A percentile compares a stretch with the other conserved stretches of the same genome.
phyloP scores from a whole-genome alignment of 1,139 yeast genomes.

The Magnusiomyces ingens region DNA sequence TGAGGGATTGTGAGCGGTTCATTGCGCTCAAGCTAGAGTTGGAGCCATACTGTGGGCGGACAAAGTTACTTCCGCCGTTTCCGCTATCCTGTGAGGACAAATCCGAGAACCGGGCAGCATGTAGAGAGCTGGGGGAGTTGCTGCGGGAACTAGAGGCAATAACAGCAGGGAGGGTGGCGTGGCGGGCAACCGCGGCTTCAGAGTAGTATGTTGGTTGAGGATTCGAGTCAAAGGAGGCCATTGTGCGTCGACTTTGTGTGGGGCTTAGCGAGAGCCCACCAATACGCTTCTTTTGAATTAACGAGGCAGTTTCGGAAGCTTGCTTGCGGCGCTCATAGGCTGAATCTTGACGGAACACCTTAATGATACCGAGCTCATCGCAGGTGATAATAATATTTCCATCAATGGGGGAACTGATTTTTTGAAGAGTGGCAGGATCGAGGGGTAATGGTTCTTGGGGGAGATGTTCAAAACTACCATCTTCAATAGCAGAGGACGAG shows the following conservation, averaged over 20 bases:
- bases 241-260: constrained; percentile 1
- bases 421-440: neutral
- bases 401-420: constrained; percentile 18
- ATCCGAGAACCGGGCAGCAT: too few species aligned
- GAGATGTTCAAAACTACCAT: neutral
- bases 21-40: too few species aligned
- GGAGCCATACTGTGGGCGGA: too few species aligned
- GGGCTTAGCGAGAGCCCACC: constrained; percentile 8
- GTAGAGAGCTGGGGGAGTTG: too few species aligned
- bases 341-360: constrained; percentile 75
- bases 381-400: constrained; percentile 62
- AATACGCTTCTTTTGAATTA: constrained; percentile 6
- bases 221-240: too few species aligned
- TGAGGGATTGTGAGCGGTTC: too few species aligned
- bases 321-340: constrained; percentile 36
- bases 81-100: too few species aligned
- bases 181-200: too few species aligned
- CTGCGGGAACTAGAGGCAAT: too few species aligned
- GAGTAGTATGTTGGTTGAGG: too few species aligned
- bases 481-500: neutral
- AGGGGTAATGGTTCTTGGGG: constrained; percentile 8
- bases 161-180: too few species aligned
- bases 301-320: constrained; percentile 10
- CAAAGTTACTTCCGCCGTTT: too few species aligned
- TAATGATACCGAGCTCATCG: constrained; percentile 63